Evolutionary conservation across 1,284 basidiomycete genomes (phyloP), one percentile per base, ranked within the genome.

Genomic region (Boletellus deceptivus): DNA sequence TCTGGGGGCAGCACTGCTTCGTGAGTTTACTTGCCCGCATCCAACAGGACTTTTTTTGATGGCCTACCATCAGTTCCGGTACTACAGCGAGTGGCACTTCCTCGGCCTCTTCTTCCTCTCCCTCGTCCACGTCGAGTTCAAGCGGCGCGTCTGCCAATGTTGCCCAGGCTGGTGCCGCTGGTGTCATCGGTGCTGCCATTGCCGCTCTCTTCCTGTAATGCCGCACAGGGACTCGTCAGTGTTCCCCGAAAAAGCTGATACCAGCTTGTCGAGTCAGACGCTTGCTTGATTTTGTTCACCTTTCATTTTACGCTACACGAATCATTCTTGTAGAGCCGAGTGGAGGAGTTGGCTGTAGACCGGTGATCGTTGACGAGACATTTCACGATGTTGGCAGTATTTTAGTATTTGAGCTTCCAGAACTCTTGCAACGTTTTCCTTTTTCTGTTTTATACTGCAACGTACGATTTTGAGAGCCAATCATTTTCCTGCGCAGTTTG

Each of bases 111-210:
- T 38, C 66, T 6, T 4, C 59, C 11, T 46, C 58, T 3, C 14
- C 59, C 13, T 46, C 57, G 3, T 14, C 63, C 36, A 50, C 48
- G 14, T 43, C 61, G n/a, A 46, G 52, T 29, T 55, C 53, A 25
- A 57, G 55, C 17, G 55, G 63, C 44, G 73, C 71, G 2, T 58
- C 70, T 20, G 57, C 67, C 20, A 68, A 72, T 6, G 56, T 59
- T 41, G 70, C 67, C 16, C 60, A 69, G 20, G 52, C 74, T 39
- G 76, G 75, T 42, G 65, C 64, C 42, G 76, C 72, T 48, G 80
- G 75, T 54, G 49, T 76, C 35, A 51, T 78, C 46, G 79, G 78
- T 49, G 79, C 73, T 33, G 74, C 70, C 37, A 53, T 79, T 46
- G 65, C 73, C 47, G 79, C 76, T 31, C 59, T 84, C 35, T 56